Percentiles rank a stretch among this genome's conserved stretches.
phyloP scores from a whole-genome alignment of 805 yeast species.

The Yamadazyma akitaensis region DNA sequence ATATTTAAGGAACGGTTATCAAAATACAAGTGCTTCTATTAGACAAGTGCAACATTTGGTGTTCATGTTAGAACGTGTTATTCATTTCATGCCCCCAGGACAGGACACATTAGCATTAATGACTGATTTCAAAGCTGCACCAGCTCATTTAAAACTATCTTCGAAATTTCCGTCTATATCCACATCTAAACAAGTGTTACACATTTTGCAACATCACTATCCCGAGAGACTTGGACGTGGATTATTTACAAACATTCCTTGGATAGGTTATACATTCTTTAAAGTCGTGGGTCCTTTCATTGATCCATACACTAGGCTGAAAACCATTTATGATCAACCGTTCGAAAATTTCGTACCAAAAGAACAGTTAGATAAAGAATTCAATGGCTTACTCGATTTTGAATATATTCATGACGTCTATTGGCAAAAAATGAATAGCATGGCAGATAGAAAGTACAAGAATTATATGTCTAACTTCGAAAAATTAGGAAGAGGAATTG shows the following conservation, averaged over 20 bases:
- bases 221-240: slow-evolving; percentile 59
- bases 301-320: slow-evolving; percentile 57
- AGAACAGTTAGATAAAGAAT: slow-evolving; percentile 49
- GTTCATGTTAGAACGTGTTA: slow-evolving; percentile 54
- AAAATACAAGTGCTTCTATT: slow-evolving; percentile 50
- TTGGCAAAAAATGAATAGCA: slow-evolving; percentile 49
- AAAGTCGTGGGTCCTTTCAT: slow-evolving; percentile 56
- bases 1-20: slow-evolving; percentile 52
- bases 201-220: slow-evolving; percentile 54
- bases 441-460: slow-evolving; percentile 37
- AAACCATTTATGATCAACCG: slow-evolving; percentile 56
- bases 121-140: slow-evolving; percentile 52
- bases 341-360: slow-evolving; percentile 52
- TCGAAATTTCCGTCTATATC: slow-evolving; percentile 48
- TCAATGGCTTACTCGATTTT: slow-evolving; percentile 49
- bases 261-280: slow-evolving; percentile 55
- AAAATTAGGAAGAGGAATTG: slow-evolving; percentile 47
- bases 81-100: slow-evolving; percentile 55
- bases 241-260: slow-evolving; percentile 52
- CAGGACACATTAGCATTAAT: slow-evolving; percentile 53
- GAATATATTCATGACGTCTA: slow-evolving; percentile 51
- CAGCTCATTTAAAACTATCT: slow-evolving; percentile 32
- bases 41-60: slow-evolving; percentile 56
- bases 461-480: slow-evolving; percentile 35
- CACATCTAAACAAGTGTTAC: slow-evolving; percentile 47